Evolutionary conservation across 768 basidiomycete genomes (phyloP).

Genomic region (Clathrus columnatus): DNA sequence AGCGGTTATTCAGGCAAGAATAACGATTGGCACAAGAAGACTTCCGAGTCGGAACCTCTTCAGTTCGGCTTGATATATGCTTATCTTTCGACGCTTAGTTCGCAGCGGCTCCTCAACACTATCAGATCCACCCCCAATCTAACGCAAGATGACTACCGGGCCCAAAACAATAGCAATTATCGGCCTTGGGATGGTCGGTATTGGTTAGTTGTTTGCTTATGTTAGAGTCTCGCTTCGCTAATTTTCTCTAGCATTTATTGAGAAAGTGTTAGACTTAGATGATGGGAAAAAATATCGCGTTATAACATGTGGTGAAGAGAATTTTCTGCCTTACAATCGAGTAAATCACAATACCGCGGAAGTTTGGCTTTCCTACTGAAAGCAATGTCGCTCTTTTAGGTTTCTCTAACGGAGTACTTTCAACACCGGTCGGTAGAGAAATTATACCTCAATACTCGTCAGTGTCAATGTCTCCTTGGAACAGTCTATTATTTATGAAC

Average conservation of each 20-base stretch:
- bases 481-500: not conserved
- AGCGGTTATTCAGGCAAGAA: too few species aligned
- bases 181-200: constrained; percentile 56
- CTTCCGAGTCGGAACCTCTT: too few species aligned
- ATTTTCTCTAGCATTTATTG: constrained; percentile 46
- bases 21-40: too few species aligned
- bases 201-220: constrained; percentile 27
- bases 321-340: constrained; percentile 47
- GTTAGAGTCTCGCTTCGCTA: not conserved
- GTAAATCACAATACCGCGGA: constrained; percentile 20
- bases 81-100: too few species aligned
- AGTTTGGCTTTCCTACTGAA: not conserved
- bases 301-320: constrained; percentile 53
- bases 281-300: constrained; percentile 40
- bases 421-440: constrained; percentile 50
- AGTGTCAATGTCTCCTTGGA: not conserved
- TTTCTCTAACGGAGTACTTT: constrained; percentile 47
- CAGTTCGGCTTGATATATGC: too few species aligned
- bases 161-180: constrained; percentile 32
- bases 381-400: not conserved
- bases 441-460: constrained; percentile 48
- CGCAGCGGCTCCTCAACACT: not conserved
- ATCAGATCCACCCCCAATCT: not conserved
- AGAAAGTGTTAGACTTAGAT: constrained; percentile 55
- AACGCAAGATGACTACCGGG: not conserved